A percentile compares a stretch with the other conserved stretches of the same genome.
Evolutionary conservation across 345 rosid genomes (phyloP).

Genomic region (Moricandia moricandioides): DNA sequence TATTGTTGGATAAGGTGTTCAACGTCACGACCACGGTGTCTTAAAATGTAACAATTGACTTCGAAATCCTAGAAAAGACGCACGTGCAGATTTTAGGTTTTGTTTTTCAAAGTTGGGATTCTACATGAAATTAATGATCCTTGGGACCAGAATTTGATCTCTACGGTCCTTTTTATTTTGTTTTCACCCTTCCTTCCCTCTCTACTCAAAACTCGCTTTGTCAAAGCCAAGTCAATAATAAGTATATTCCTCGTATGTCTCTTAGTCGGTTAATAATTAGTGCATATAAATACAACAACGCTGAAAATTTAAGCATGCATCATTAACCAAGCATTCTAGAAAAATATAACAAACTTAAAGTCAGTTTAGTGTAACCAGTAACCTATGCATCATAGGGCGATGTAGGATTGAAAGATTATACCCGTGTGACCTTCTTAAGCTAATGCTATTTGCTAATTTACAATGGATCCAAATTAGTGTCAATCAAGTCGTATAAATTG

Average conservation of each 20-base stretch:
- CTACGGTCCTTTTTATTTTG: not conserved
- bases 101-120: not conserved
- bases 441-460: not conserved
- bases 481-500: not conserved
- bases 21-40: constrained; percentile 86
- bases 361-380: too few species aligned
- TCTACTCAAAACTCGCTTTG: not conserved
- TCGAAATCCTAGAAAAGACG: constrained; percentile 13
- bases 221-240: not conserved
- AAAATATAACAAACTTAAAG: too few species aligned
- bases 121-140: constrained; percentile 28
- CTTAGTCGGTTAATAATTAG: not conserved
- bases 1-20: constrained; percentile 49
- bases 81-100: constrained; percentile 19
- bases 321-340: not conserved
- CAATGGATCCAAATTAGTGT: not conserved
- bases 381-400: not conserved
- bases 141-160: constrained; percentile 11
- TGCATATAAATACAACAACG: not conserved
- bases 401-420: not conserved
- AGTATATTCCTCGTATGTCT: not conserved
- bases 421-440: not conserved
- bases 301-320: not conserved
- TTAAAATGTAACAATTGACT: constrained; percentile 39
- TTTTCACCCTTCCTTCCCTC: not conserved